Base-by-base conservation (phyloP, 2,329 filamentous ascomycete species). In the Colletotrichum viniferum region DNA sequence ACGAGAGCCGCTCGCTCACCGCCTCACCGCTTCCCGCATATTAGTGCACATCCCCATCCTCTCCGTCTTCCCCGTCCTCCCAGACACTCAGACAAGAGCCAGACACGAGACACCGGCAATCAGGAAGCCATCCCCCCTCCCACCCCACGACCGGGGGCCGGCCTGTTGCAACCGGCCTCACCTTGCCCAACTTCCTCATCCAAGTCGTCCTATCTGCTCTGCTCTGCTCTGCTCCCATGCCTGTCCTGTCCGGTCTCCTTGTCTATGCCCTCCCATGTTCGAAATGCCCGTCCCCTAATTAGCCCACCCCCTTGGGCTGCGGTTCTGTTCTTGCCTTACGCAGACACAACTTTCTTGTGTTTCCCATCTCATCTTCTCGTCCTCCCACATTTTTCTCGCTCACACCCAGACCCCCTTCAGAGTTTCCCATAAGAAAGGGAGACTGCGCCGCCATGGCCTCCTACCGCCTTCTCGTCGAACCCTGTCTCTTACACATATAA, bases 11-110 rank as follows among this genome's bases (percentile, higher is more conserved):
- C 76, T 76, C 73, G 65, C 26, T 73, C 76, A 77, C 76, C 76
- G 76, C 76, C 73, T 77, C 76, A 67, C 65, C 71, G 74, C 74
- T 69, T 71, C 74, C 74, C 74, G 71, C 74, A 76, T 70, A 76
- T 76, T 65, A 75, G 73, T 73, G 73, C 73, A 48, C 73, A 73
- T 75, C 69, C 60, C 56, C 73, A 68, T 75, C 56, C 63, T 62
- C 56, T 48, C 66, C 73, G 60, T 73, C 74, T 69, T 73, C 76
- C 64, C 68, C 64, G 69, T 75, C 72, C 30, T 56, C 61, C 72
- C 38, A 74, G 56, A 75, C 62, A 73, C 63, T 58, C 63, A 73
- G 73, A 75, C 63, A 63, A 63, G 60, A 63, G 55, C 69, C 56
- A 67, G 73, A 75, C 73, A 63, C 73, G 73, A 75, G 73, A 75